Evolutionary conservation across 176 grass and related monocot species (phyloP).

Genomic region (Microstegium vimineum): DNA sequence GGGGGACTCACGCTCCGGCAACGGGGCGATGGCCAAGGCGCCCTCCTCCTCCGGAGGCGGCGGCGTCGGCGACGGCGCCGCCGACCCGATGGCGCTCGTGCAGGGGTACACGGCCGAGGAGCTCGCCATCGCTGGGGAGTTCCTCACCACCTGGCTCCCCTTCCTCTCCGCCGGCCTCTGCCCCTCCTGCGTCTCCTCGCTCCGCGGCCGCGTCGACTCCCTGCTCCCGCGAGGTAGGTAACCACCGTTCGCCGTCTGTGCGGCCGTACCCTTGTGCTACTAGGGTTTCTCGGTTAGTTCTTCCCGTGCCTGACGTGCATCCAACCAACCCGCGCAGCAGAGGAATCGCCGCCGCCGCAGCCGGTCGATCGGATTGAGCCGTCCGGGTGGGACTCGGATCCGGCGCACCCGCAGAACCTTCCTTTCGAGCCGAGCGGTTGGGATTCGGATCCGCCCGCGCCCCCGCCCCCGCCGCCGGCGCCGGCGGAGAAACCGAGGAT

Average conservation of each 20-base stretch:
- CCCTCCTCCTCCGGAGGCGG: not conserved
- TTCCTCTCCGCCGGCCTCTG: constrained; percentile 79
- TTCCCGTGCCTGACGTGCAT: not conserved
- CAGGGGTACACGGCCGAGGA: constrained; percentile 58
- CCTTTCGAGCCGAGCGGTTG: constrained; percentile 40
- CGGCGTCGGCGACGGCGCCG: not conserved
- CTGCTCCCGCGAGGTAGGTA: constrained; percentile 78
- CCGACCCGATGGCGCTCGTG: constrained; percentile 59
- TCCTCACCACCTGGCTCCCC: constrained; percentile 86
- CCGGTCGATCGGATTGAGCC: constrained; percentile 37
- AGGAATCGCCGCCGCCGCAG: constrained; percentile 7
- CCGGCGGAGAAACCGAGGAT: constrained; percentile 41
- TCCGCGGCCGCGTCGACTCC: constrained; percentile 62
- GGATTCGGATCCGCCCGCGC: constrained; percentile 46
- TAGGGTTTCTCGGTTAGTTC: constrained; percentile 3
- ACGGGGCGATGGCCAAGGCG: not conserved
- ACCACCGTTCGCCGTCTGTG: not conserved
- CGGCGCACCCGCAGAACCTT: constrained; percentile 19
- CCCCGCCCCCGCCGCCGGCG: not conserved
- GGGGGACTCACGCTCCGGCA: not conserved
- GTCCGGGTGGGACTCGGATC: constrained; percentile 42
- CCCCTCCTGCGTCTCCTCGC: constrained; percentile 44
- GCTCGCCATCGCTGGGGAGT: constrained; percentile 77
- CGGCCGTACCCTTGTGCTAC: not conserved
- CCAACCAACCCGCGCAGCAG: constrained; percentile 19